Evolutionary conservation across 768 basidiomycete species (phyloP).

Genomic region (Tylopilus subfusipes): DNA sequence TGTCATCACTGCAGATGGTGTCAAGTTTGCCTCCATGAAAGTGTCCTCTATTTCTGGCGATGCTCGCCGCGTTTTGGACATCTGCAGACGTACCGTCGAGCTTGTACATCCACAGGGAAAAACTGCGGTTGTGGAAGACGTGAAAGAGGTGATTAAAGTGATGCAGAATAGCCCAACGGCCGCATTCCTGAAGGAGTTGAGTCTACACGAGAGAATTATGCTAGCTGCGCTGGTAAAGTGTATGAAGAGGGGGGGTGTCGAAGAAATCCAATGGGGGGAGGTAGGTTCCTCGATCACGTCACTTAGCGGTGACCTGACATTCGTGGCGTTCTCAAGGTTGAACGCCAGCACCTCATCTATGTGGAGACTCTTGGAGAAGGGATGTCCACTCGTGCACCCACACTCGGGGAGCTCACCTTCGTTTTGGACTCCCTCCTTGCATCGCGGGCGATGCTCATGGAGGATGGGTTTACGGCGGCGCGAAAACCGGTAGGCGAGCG

Average conservation of each 20-base stretch:
- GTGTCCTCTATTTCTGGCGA: constrained; percentile 86
- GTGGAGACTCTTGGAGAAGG: constrained; percentile 57
- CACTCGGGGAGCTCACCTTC: constrained; percentile 55
- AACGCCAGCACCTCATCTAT: constrained; percentile 73
- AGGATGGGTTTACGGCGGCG: constrained; percentile 52
- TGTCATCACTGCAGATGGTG: constrained; percentile 64
- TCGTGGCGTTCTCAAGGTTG: constrained; percentile 44
- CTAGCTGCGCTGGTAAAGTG: constrained; percentile 80
- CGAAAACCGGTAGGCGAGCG: constrained; percentile 64
- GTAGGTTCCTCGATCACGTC: constrained; percentile 38
- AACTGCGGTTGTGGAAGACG: constrained; percentile 65
- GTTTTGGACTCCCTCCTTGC: constrained; percentile 76
- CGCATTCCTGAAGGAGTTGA: constrained; percentile 75
- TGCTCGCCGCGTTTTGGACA: constrained; percentile 88
- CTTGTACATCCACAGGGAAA: constrained; percentile 51
- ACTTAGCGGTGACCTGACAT: not conserved
- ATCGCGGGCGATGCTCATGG: constrained; percentile 71
- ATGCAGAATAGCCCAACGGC: constrained; percentile 93
- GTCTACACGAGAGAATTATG: constrained; percentile 87
- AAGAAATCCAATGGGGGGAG: constrained; percentile 83
- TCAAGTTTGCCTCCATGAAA: constrained; percentile 81
- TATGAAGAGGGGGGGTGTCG: constrained; percentile 77
- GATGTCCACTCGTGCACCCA: constrained; percentile 59
- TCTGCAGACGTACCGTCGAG: constrained; percentile 90
- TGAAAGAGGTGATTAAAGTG: constrained; percentile 72